These are phyloP conservation scores for Hamamelis virginiana DNA, from an alignment of 164 flowering plant species.

Conservation along the genomic window DNA sequence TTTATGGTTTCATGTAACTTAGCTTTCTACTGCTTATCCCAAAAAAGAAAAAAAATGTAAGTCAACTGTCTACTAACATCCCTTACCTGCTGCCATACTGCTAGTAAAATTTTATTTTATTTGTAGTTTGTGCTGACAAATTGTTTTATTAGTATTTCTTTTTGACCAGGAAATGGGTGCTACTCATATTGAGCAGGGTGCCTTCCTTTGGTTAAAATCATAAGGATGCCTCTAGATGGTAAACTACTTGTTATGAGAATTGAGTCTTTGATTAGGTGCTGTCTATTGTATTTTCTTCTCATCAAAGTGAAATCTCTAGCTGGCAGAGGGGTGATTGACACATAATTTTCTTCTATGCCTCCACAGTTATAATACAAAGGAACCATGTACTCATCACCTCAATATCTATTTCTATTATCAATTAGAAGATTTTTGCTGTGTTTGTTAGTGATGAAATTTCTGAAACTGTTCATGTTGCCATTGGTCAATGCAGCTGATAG, in stretches of 20 bases:
- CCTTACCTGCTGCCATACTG: neutral
- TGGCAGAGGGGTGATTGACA: neutral
- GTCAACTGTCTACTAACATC: neutral
- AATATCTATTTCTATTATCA: neutral
- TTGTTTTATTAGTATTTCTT: constrained; percentile 14
- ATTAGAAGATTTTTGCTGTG: neutral
- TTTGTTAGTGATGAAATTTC: neutral
- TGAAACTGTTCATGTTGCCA: constrained; percentile 11
- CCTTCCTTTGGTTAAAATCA: constrained; percentile 25
- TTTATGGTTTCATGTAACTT: neutral
- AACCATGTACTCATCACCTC: neutral
- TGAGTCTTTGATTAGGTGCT: constrained; percentile 1
- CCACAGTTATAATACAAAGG: neutral
- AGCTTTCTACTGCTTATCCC: neutral
- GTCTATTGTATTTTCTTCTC: neutral
- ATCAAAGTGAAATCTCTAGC: constrained; percentile 4
- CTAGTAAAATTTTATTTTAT: constrained; percentile 1
- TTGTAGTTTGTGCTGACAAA: constrained; percentile 10
- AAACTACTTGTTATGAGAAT: constrained; percentile 13
- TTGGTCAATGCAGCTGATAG: constrained; percentile 30
- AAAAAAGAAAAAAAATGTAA: too few relatives aligned
- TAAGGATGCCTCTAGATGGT: constrained; percentile 29
- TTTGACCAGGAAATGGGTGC: constrained; percentile 21
- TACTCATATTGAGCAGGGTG: constrained; percentile 20
- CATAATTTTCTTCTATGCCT: neutral